Percentiles rank a stretch among this genome's conserved stretches.
These are phyloP conservation scores for Globisporangium megalacanthum DNA, from an alignment of 352 stramenopile genomes.

Conservation along the genomic window DNA sequence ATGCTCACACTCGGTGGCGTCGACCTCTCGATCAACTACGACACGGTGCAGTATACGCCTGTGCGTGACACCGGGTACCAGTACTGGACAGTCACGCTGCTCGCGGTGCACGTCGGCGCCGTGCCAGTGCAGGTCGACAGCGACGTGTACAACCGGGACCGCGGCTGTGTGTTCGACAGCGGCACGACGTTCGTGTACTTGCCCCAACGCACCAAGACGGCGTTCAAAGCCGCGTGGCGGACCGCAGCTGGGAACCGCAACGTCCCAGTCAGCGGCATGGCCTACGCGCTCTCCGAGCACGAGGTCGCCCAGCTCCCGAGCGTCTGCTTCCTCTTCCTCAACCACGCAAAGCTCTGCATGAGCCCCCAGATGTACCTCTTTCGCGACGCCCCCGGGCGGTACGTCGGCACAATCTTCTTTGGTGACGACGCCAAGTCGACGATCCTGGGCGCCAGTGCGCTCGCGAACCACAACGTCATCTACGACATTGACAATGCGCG, in stretches of 20 bases:
- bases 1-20: slow-evolving; percentile 91
- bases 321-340: slow-evolving; percentile 70
- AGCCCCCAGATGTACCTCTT: slow-evolving; percentile 45
- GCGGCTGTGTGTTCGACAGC: slow-evolving; percentile 73
- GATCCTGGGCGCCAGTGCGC: slow-evolving; percentile 63
- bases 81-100: slow-evolving; percentile 73
- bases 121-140: slow-evolving; percentile 25
- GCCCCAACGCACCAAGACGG: slow-evolving; percentile 22
- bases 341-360: slow-evolving; percentile 53
- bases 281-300: slow-evolving; percentile 27
- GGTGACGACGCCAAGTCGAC: slow-evolving; percentile 48
- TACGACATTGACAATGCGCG: slow-evolving; percentile 73
- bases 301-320: slow-evolving; percentile 31
- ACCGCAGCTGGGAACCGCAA: slow-evolving; percentile 33
- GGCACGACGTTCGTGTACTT: slow-evolving; percentile 80
- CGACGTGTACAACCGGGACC: slow-evolving; percentile 50
- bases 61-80: slow-evolving; percentile 67
- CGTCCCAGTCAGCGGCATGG: slow-evolving; percentile 37
- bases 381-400: slow-evolving; percentile 23
- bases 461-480: slow-evolving; percentile 71
- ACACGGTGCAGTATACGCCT: slow-evolving; percentile 84
- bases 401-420: slow-evolving; percentile 72
- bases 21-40: slow-evolving; percentile 55
- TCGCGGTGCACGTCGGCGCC: slow-evolving; percentile 40
- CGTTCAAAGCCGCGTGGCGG: slow-evolving; percentile 48